These are phyloP conservation scores for Arabidopsis arenosa DNA, from an alignment of 345 rosid species.

Conservation along the genomic window DNA sequence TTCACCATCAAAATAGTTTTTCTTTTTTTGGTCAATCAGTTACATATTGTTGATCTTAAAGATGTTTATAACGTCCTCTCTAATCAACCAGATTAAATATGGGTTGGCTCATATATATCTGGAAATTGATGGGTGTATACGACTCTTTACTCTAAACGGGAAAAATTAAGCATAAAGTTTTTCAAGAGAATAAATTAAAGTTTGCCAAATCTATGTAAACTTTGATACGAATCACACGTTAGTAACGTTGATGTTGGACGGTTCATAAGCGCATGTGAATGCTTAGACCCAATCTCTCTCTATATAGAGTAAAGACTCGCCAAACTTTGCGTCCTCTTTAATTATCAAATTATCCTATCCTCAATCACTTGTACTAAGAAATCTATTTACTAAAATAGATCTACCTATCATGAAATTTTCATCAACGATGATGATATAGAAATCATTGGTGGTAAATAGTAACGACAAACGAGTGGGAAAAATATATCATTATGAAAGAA, in stretches of 20 bases:
- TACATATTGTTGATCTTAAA: neutral
- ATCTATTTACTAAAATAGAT: neutral
- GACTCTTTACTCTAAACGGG: neutral
- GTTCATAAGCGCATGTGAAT: conserved; percentile 37
- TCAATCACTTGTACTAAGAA: neutral
- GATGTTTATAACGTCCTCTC: neutral
- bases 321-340: conserved; percentile 38
- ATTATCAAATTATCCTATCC: neutral
- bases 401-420: neutral
- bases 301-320: conserved; percentile 17
- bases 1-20: neutral
- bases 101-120: conserved; percentile 10
- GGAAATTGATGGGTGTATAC: neutral
- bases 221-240: conserved; percentile 33
- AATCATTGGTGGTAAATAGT: neutral
- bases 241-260: conserved; percentile 37
- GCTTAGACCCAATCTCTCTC: conserved; percentile 22
- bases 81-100: conserved; percentile 7
- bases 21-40: neutral
- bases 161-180: neutral
- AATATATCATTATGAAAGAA: neutral
- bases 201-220: conserved; percentile 32
- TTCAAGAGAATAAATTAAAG: neutral
- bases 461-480: neutral
- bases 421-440: neutral